Conservation (phyloP, 805 yeast genomes). For the Millerago galiae region DNA sequence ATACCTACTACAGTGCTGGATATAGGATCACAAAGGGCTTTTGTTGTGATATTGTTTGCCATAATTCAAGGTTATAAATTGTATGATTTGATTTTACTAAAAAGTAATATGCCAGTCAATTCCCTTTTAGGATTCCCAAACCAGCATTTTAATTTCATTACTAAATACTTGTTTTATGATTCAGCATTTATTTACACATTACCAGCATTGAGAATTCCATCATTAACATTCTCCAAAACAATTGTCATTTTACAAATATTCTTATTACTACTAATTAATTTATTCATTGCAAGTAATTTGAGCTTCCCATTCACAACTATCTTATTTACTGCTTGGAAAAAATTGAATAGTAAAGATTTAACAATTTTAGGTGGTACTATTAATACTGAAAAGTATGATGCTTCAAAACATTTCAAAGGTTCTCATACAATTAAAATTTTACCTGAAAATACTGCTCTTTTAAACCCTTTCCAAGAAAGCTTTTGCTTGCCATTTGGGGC, state of each 20-base stretch:
- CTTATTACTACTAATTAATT: slow-evolving; percentile 41
- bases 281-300: slow-evolving; percentile 46
- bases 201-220: slow-evolving; percentile 72
- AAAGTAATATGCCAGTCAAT: slow-evolving; percentile 33
- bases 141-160: slow-evolving; percentile 51
- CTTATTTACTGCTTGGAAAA: slow-evolving; percentile 38
- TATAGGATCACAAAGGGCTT: slow-evolving; percentile 67
- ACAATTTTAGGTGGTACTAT: slow-evolving; percentile 47
- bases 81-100: slow-evolving; percentile 59
- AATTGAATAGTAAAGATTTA: slow-evolving; percentile 38
- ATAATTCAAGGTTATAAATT: slow-evolving; percentile 83
- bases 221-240: slow-evolving; percentile 58
- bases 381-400: slow-evolving; percentile 23
- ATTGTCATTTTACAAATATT: slow-evolving; percentile 44
- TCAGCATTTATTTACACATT: slow-evolving; percentile 62
- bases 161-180: slow-evolving; percentile 72
- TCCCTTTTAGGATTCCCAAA: slow-evolving; percentile 32
- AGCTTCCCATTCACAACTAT: slow-evolving; percentile 40
- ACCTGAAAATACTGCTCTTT: slow-evolving; percentile 83
- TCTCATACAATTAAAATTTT: slow-evolving; percentile 77
- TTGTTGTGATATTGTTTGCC: slow-evolving; percentile 58
- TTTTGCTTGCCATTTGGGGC: slow-evolving; percentile 49
- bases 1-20: slow-evolving; percentile 66
- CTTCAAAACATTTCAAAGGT: slow-evolving; percentile 64
- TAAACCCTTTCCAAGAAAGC: slow-evolving; percentile 67